These are phyloP conservation scores for Carex arenaria DNA, from an alignment of 202 grass and related monocot species.

Conservation along the genomic window DNA sequence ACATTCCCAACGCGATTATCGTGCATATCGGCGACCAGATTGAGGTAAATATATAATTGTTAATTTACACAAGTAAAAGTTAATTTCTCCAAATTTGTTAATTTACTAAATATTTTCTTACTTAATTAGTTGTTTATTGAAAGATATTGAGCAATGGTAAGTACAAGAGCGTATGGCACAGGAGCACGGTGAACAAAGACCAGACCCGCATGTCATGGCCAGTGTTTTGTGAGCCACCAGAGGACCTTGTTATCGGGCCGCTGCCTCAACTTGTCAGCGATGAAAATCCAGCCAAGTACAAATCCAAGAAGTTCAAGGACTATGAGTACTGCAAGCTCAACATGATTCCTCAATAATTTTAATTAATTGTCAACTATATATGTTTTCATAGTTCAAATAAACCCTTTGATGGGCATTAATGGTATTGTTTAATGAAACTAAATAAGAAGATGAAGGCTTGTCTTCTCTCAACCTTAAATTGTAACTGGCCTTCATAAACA, in stretches of 20 bases:
- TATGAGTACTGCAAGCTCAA: constrained; percentile 77
- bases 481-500: background rate
- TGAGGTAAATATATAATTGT: constrained; percentile 39
- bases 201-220: constrained; percentile 74
- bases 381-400: background rate
- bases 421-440: background rate
- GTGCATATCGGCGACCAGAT: constrained; percentile 80
- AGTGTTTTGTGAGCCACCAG: constrained; percentile 49
- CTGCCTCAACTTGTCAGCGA: constrained; percentile 36
- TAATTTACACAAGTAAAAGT: background rate
- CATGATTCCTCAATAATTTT: constrained; percentile 50
- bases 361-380: background rate
- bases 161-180: constrained; percentile 74
- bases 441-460: background rate
- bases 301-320: constrained; percentile 74
- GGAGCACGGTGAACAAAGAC: constrained; percentile 64
- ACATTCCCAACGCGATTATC: constrained; percentile 56
- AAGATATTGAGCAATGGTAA: constrained; percentile 71
- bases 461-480: background rate
- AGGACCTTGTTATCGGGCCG: constrained; percentile 43
- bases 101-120: background rate
- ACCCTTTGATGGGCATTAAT: background rate
- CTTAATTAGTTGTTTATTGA: background rate
- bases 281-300: constrained; percentile 40
- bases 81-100: background rate